phyloP scores from a whole-genome alignment of 495 filamentous ascomycete genomes.

The Penicillium chermesinum region DNA sequence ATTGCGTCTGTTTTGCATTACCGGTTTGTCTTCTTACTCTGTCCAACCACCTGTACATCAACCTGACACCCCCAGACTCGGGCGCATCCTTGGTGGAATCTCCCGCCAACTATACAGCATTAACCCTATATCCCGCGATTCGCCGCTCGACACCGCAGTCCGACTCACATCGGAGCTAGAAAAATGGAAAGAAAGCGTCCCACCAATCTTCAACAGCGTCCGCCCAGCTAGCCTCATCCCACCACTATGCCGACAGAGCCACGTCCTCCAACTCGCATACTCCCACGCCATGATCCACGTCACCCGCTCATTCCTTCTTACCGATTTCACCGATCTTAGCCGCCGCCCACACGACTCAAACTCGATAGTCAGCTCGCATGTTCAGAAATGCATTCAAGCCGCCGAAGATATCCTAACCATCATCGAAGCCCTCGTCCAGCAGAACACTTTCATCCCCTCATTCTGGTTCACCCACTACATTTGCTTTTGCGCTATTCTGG shows the following conservation, averaged over 20 bases:
- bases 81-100: conserved; percentile 41
- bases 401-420: conserved; percentile 38
- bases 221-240: conserved; percentile 44
- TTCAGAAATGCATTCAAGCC: conserved; percentile 42
- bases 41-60: neutral
- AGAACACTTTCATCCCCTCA: conserved; percentile 34
- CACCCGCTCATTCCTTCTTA: conserved; percentile 52
- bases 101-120: conserved; percentile 46
- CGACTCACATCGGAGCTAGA: conserved; percentile 33
- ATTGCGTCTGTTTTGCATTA: conserved; percentile 45
- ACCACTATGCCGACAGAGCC: conserved; percentile 50
- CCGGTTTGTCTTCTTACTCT: conserved; percentile 19
- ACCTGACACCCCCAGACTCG: conserved; percentile 29
- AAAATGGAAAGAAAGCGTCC: conserved; percentile 39
- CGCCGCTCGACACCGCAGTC: conserved; percentile 35
- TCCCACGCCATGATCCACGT: conserved; percentile 51
- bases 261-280: conserved; percentile 49
- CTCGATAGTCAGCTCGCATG: conserved; percentile 28
- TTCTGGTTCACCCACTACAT: conserved; percentile 54
- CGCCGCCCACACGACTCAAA: conserved; percentile 29
- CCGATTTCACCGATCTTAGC: conserved; percentile 44
- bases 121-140: conserved; percentile 34
- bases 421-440: conserved; percentile 34
- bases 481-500: conserved; percentile 50
- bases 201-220: conserved; percentile 42